Base-by-base conservation (phyloP, 148 eudicot genomes). In the Rhododendron vialii region DNA sequence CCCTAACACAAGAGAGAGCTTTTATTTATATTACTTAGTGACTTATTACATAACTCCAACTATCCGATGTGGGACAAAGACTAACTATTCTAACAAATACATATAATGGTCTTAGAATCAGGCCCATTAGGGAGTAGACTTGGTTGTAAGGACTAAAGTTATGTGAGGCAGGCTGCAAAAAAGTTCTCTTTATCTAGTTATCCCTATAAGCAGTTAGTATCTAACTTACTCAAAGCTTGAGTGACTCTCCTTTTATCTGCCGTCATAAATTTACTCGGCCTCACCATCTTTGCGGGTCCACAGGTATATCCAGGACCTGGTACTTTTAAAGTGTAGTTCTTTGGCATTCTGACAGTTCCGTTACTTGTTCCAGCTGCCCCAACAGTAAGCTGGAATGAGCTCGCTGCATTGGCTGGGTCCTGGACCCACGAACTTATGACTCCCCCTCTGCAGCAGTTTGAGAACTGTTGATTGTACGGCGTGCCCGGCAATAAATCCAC, bases 271-370 rank as follows among this genome's bases (percentile, higher is more conserved):
- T 86, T 86, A 43, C 92, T 92, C 2, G 93, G 91, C 65, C 69
- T 85, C 33, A 90, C 95, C 24, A 84, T 78, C 88, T 86, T 91
- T 36, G 93, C 94, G 2, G 93, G 92, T 13, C 94, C 94, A 84
- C 97, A 94, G 75, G 95, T 92, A 80, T 95, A 94, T 1, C 97
- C 98, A 1, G 92, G 94, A 30, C 93, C 94, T 0, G 98, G 98
- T 3, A 88, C 89, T 28, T 22, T 78, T 75, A 93, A 82, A 4
- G 95, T 94, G 90, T 93, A 95, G 87, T 95, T 92, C 84, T 91
- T 88, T 0, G 97, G 97, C 50, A 91, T 14, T 82, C 85, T 90
- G 24, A 94, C 94, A 1, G 97, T 93, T 81, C 80, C 88, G 83
- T 91, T 91, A 59, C 86, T 89, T 1, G 93, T 92, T 43, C 95